phyloP scores from a whole-genome alignment of 257 asterid genomes.

The Solanum corneliomulleri region DNA sequence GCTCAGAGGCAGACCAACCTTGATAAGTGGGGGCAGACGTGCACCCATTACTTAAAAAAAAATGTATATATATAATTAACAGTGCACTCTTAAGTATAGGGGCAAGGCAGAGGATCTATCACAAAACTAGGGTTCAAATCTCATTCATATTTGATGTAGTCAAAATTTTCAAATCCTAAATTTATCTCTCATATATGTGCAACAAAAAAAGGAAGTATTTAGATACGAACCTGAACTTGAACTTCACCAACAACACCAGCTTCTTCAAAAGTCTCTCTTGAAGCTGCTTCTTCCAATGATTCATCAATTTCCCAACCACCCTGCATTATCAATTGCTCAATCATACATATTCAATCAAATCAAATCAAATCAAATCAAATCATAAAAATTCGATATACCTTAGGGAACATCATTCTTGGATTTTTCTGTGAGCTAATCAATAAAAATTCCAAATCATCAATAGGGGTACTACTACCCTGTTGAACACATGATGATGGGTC shows the following conservation, averaged over 20 bases:
- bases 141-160: too few relatives aligned
- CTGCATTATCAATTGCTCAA: slow-evolving; percentile 3
- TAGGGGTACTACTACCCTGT: slow-evolving; percentile 11
- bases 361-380: not conserved
- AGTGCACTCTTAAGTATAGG: too few relatives aligned
- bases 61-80: too few relatives aligned
- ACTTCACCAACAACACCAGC: slow-evolving; percentile 74
- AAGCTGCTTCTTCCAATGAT: slow-evolving; percentile 69
- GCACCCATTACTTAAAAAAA: too few relatives aligned
- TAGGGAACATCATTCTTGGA: slow-evolving; percentile 86
- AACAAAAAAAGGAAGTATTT: not conserved
- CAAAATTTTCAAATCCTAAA: accelerated
- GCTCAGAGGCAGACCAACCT: too few relatives aligned
- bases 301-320: slow-evolving; percentile 99
- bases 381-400: slow-evolving; percentile 27
- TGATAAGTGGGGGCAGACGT: too few relatives aligned
- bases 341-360: not conserved
- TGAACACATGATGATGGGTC: slow-evolving; percentile 20
- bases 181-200: too few relatives aligned
- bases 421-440: slow-evolving; percentile 90
- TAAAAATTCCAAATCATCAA: slow-evolving; percentile 73
- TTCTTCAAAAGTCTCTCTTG: slow-evolving; percentile 80
- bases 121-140: too few relatives aligned
- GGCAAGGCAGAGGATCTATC: too few relatives aligned
- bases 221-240: slow-evolving; percentile 25